A percentile compares a stretch with the other conserved stretches of the same genome.
Evolutionary conservation across 164 flowering plant species (phyloP).

Genomic region (Pachysandra terminalis): DNA sequence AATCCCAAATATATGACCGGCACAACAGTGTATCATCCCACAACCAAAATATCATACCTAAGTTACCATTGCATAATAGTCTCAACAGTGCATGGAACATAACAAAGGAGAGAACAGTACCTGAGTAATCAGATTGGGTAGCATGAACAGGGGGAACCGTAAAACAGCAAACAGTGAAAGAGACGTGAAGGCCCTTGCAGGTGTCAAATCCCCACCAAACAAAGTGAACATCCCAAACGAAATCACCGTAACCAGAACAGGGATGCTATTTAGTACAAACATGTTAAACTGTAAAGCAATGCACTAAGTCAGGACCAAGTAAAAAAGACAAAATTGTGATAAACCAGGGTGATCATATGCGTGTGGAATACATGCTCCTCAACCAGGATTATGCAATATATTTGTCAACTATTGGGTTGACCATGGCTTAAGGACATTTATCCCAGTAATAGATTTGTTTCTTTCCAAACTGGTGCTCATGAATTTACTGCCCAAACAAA

Average conservation of each 20-base stretch:
- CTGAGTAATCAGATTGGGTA: constrained; percentile 96
- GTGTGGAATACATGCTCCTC: neutral
- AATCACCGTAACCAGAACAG: constrained; percentile 91
- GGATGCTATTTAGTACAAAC: constrained; percentile 84
- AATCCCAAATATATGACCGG: neutral
- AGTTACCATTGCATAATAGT: neutral
- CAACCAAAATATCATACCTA: too few species aligned
- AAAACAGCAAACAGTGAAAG: constrained; percentile 92
- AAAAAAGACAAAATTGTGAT: neutral
- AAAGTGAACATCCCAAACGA: constrained; percentile 95
- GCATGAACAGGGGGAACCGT: constrained; percentile 90
- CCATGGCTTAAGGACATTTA: constrained; percentile 5
- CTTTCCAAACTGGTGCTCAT: too few species aligned
- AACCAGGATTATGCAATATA: neutral
- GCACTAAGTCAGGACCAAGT: constrained; percentile 2
- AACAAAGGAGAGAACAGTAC: constrained; percentile 25
- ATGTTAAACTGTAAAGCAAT: constrained; percentile 63
- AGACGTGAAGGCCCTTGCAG: constrained; percentile 96
- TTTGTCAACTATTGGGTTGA: neutral
- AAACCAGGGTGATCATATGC: too few species aligned
- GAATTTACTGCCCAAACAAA: too few species aligned
- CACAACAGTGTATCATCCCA: too few species aligned
- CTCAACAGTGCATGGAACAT: neutral
- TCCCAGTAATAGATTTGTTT: too few species aligned
- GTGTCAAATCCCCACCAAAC: constrained; percentile 95